Conservation (phyloP, 2,329 filamentous ascomycete genomes). For the Cordyceps cateniannulata region DNA sequence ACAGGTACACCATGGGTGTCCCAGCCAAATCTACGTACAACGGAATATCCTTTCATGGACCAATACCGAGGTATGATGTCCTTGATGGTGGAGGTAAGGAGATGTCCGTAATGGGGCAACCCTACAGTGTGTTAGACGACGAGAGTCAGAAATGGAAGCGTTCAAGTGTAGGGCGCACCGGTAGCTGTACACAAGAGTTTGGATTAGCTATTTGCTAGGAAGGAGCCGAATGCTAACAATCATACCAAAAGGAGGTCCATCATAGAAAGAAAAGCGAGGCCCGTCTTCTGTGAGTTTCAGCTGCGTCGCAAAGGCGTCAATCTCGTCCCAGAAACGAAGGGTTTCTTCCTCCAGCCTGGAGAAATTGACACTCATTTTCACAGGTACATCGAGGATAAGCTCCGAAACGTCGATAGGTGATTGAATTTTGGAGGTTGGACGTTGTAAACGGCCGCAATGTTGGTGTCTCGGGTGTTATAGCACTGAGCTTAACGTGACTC, state of each 20-base stretch:
- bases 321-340: constrained; percentile 81
- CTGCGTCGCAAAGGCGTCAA: constrained; percentile 71
- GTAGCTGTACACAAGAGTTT: background rate
- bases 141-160: too few relatives aligned
- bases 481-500: background rate
- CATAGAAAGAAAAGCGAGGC: constrained; percentile 89
- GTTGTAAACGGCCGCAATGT: background rate
- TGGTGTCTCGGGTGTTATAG: background rate
- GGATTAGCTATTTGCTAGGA: background rate
- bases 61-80: constrained; percentile 95
- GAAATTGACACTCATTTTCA: constrained; percentile 78
- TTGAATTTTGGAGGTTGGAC: background rate
- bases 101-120: constrained; percentile 62
- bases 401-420: background rate
- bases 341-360: constrained; percentile 82
- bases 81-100: constrained; percentile 90
- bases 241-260: constrained; percentile 67
- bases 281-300: constrained; percentile 75
- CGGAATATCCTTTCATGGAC: constrained; percentile 93
- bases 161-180: constrained; percentile 15
- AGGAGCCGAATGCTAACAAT: background rate
- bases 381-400: too few relatives aligned
- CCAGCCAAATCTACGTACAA: constrained; percentile 49
- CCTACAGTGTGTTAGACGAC: constrained; percentile 27
- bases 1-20: constrained; percentile 71